Evolutionary conservation across 306 rosid genomes (phyloP), one percentile per base, ranked within the genome.

Genomic region (Dicorynia guianensis): DNA sequence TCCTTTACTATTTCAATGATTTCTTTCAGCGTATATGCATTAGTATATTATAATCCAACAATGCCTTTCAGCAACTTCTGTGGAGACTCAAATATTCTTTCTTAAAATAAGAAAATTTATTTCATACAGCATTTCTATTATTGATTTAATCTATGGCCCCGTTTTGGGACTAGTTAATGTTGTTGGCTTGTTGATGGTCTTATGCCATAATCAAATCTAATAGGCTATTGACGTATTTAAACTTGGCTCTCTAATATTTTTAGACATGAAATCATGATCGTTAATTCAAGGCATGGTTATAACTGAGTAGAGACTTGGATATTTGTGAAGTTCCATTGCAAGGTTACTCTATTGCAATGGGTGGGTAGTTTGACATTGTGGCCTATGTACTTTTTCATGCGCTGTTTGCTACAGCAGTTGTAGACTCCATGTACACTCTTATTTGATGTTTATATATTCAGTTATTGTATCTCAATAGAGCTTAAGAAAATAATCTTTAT

Each of bases 401-500:
- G 15, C 43, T 48, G 44, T 72, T 72, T 56, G 48, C 67, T 1
- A 6, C 64, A 4, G 15, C 36, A 19, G 52, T 57, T 55, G 13
- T 71, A 4, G 44, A 63, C 40, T 64, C 52, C 14, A 56, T 63
- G 36, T 59, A 36, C 44, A 0, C 15, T 67, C 36, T 35, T 42
- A 13, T 74, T 50, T 49, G 42, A 67, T 55, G 18, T 4, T 58
- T 34, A 38, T 39, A 61, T 38, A 9, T 57, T 60, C 30, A 25
- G 30, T 25, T 25, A 25, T 5, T 42, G 44, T 53, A 33, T 17
- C 20, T 54, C 8, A 54, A 9, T 67, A 57, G 52, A 61, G 39
- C 67, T 84, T 20, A 77, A 71, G 10, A 76, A 50, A 38, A 19
- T 14, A 38, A 33, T 62, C 10, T 57, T 75, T 47, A 49, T 61